Evolutionary conservation across 352 stramenopile species (phyloP).

Genomic region (Pythium utonaiense): DNA sequence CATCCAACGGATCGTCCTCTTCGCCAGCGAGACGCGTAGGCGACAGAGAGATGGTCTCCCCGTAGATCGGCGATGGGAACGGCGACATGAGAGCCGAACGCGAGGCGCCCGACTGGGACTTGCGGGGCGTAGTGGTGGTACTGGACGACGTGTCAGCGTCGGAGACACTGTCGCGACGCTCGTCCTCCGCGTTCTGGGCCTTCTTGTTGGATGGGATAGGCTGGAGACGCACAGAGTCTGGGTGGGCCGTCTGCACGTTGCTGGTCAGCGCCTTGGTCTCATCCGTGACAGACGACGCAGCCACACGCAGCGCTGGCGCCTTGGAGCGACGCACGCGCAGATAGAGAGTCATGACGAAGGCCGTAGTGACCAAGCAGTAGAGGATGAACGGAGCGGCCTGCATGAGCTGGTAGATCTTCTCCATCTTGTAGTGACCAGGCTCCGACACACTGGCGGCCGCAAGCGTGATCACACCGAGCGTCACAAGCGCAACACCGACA

Average conservation of each 20-base stretch:
- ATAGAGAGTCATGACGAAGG: slow-evolving; percentile 82
- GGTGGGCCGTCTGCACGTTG: neutral
- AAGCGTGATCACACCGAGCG: slow-evolving; percentile 75
- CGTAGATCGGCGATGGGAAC: slow-evolving; percentile 40
- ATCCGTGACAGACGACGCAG: slow-evolving; percentile 27
- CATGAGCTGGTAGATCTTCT: slow-evolving; percentile 84
- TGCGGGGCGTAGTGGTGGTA: slow-evolving; percentile 1
- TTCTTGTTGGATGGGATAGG: slow-evolving; percentile 8
- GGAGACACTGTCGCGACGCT: neutral
- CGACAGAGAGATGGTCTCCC: slow-evolving; percentile 24
- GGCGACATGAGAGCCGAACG: slow-evolving; percentile 71
- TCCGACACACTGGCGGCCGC: slow-evolving; percentile 67
- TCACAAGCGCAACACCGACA: slow-evolving; percentile 68
- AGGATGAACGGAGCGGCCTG: slow-evolving; percentile 75
- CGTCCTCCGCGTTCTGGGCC: neutral
- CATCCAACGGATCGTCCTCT: slow-evolving; percentile 23
- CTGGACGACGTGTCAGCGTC: neutral
- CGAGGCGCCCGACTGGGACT: neutral
- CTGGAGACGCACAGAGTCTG: slow-evolving; percentile 18
- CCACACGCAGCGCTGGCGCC: slow-evolving; percentile 69
- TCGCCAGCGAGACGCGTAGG: slow-evolving; percentile 17
- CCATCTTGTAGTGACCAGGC: slow-evolving; percentile 79
- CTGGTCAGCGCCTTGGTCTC: slow-evolving; percentile 29
- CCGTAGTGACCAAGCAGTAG: slow-evolving; percentile 76
- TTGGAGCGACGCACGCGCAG: slow-evolving; percentile 78